Base-by-base conservation (phyloP, 2,329 filamentous ascomycete species). In the Epichloe elymi region DNA sequence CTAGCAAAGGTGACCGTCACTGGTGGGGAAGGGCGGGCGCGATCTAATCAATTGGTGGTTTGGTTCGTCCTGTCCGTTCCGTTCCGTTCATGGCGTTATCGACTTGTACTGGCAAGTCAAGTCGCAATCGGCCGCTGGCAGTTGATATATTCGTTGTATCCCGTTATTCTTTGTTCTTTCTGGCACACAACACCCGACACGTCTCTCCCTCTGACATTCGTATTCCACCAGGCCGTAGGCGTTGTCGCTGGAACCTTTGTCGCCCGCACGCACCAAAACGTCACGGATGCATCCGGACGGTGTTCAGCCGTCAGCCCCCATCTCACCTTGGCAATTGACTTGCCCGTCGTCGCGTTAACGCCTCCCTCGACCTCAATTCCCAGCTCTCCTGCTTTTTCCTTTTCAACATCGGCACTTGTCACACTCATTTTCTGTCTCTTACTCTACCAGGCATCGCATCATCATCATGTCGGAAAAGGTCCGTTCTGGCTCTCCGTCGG, bases 401-500 rank as follows among this genome's bases (percentile, higher is more conserved):
- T 35, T 23, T 3, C 1, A 46, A 35, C 3, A n/a, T 11, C n/a
- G 11, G 15, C 30, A 19, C 30, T 19, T 11, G 5, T 20, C 30
- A 12, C 30, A 19, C 33, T 14, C 26, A 7, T 20, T 42, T 35
- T 15, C 11, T 17, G 4, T 5, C 7, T 3, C 19, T 10, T 15
- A 17, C 14, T 38, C 2, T 11, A 17, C 11, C 19, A 20, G 35
- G 3, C 15, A 14, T 17, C 2, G 26, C 14, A 19, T 30, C 20
- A 39, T 10, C 49, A 54, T 26, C 53, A 65, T 65, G 63, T 58
- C 61, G 12, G 58, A 60, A 38, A 64, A 63, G 47, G 5, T 35
- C 35, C 33, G 36, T n/a, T 35, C 49, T n/a, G 30, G 33, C 38
- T 53, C 51, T 17, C 19, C 19, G 11, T 39, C 37, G 12, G 42